These are phyloP conservation scores for Geranium rotundifolium DNA, from an alignment of 345 rosid genomes.

Conservation along the genomic window DNA sequence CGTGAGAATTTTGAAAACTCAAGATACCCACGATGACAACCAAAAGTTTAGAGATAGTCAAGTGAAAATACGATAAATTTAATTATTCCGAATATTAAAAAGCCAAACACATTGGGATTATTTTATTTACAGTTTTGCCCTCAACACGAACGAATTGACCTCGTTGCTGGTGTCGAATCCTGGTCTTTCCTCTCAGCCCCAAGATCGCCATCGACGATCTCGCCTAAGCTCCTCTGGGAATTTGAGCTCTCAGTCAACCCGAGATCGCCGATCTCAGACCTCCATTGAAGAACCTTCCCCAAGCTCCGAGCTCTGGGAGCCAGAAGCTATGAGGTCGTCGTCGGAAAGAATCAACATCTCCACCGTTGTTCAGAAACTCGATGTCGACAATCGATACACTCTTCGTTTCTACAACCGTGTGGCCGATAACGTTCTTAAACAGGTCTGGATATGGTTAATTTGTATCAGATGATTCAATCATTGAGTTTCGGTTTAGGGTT, in stretches of 20 bases:
- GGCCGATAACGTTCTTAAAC: constrained; percentile 85
- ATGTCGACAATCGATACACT: constrained; percentile 76
- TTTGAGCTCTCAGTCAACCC: not conserved
- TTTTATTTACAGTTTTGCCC: constrained; percentile 20
- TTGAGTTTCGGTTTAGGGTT: not conserved
- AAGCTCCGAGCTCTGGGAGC: constrained; percentile 1
- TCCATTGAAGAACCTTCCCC: constrained; percentile 24
- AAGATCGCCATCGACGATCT: not conserved
- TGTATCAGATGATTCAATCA: constrained; percentile 2
- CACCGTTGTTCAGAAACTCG: constrained; percentile 52
- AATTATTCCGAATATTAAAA: no score
- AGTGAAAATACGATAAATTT: no score
- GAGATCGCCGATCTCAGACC: constrained; percentile 12
- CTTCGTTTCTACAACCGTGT: constrained; percentile 75
- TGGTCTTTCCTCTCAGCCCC: not conserved
- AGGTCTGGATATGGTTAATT: constrained; percentile 29
- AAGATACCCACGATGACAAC: no score
- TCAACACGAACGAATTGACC: constrained; percentile 13
- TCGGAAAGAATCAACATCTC: constrained; percentile 55
- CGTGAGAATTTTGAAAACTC: no score
- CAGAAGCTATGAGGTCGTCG: constrained; percentile 38
- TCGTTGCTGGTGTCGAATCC: not conserved
- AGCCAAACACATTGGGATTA: not conserved
- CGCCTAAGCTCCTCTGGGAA: not conserved
- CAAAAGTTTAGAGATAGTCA: no score